Evolutionary conservation across 306 rosid genomes (phyloP).

Genomic region (Delonix regia): DNA sequence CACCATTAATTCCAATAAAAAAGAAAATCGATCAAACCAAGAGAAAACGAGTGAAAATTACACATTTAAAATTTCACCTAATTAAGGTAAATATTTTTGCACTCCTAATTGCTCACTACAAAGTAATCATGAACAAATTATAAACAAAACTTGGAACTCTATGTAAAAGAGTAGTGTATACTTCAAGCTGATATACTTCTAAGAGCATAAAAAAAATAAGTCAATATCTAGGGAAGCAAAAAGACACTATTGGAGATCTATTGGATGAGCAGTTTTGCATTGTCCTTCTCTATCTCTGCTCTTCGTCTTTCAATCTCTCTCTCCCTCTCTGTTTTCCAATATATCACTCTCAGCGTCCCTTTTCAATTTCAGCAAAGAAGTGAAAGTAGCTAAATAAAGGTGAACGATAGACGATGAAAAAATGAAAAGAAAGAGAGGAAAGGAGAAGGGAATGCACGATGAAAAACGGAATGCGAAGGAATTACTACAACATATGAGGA

Average conservation of each 20-base stretch:
- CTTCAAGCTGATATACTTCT: slow-evolving; percentile 32
- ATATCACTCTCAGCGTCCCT: no score
- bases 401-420: no score
- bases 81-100: no score
- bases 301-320: no score
- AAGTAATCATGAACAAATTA: background rate
- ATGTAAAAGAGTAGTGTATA: background rate
- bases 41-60: background rate
- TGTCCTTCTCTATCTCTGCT: slow-evolving; percentile 52
- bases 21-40: background rate
- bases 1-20: background rate
- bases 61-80: background rate
- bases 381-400: no score
- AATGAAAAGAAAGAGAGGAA: no score
- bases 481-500: no score
- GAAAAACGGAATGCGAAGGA: no score
- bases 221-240: slow-evolving; percentile 65
- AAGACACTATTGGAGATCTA: slow-evolving; percentile 47
- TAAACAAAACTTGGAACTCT: slow-evolving; percentile 14
- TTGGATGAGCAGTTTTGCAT: slow-evolving; percentile 33
- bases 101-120: background rate
- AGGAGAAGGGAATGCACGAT: no score
- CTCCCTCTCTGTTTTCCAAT: no score
- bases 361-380: no score
- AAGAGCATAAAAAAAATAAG: slow-evolving; percentile 47